Conservation (phyloP, 345 rosid genomes). For the Eucalyptus viminalis region DNA sequence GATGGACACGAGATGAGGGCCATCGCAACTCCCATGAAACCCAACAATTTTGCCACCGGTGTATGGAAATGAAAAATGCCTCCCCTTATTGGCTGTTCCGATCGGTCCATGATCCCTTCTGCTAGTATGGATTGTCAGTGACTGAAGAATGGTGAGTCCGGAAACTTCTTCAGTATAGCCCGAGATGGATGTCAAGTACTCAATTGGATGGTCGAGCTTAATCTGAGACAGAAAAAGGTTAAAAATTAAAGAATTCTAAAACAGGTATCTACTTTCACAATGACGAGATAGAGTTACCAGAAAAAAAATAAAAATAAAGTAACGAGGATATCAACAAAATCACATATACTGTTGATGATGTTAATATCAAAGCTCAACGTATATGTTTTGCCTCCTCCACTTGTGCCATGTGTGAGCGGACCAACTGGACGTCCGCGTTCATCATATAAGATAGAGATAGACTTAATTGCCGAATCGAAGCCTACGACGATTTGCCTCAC, state of each 20-base stretch:
- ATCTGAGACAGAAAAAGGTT: neutral
- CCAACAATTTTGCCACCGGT: neutral
- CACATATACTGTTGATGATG: neutral
- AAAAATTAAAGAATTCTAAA: neutral
- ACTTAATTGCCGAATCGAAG: neutral
- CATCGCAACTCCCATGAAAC: neutral
- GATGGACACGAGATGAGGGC: neutral
- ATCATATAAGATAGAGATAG: neutral
- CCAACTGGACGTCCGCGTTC: neutral
- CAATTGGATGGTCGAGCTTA: neutral
- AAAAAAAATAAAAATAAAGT: neutral
- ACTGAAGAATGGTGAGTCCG: neutral
- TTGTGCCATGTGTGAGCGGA: neutral
- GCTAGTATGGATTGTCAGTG: neutral
- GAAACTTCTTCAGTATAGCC: neutral
- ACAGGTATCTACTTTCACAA: neutral
- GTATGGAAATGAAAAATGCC: neutral
- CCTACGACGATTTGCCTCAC: neutral
- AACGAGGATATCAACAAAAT: neutral
- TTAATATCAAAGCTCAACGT: neutral
- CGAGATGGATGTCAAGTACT: neutral
- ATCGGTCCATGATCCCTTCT: neutral
- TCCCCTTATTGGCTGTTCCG: neutral
- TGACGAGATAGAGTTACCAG: neutral
- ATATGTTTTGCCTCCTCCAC: neutral